Conservation (phyloP, 2,329 filamentous ascomycete species). For the Plenodomus biglobosus region DNA sequence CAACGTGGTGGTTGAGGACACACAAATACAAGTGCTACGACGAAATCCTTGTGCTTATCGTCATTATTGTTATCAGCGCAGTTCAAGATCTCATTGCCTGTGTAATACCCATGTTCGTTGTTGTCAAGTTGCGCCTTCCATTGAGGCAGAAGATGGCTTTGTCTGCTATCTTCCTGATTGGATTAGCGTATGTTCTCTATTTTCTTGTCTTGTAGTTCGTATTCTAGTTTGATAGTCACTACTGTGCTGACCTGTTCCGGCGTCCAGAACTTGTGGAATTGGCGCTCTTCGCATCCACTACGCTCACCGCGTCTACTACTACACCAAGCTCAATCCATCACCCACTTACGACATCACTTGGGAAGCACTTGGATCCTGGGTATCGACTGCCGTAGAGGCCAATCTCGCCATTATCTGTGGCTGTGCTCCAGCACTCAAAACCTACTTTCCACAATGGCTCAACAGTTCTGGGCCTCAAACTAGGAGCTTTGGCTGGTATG, state of each 20-base stretch:
- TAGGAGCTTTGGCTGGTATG: constrained; percentile 12
- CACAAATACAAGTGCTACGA: constrained; percentile 16
- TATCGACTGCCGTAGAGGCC: constrained; percentile 8
- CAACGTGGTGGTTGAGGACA: constrained; percentile 8
- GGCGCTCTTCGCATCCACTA: constrained; percentile 11
- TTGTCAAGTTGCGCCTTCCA: constrained; percentile 17
- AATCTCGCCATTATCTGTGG: constrained; percentile 14
- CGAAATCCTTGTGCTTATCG: constrained; percentile 11
- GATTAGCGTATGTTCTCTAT: constrained; percentile 6
- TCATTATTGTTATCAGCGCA: constrained; percentile 13
- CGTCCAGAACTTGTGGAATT: constrained; percentile 8
- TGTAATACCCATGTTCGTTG: constrained; percentile 15
- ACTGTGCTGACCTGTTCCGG: not conserved
- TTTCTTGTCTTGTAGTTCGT: no score
- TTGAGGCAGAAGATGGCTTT: constrained; percentile 15
- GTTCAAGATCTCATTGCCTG: constrained; percentile 18
- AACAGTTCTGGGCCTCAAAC: not conserved
- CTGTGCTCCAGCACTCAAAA: constrained; percentile 8
- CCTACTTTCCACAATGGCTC: constrained; percentile 9
- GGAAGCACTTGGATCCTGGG: constrained; percentile 11
- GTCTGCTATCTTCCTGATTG: constrained; percentile 8
- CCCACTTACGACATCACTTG: constrained; percentile 14
- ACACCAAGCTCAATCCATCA: constrained; percentile 7
- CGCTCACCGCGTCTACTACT: constrained; percentile 8
- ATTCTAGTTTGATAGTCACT: no score